A percentile compares a stretch with the other conserved stretches of the same genome.
These are phyloP conservation scores for Ilex paraguariensis DNA, from an alignment of 305 asterid species.

Conservation along the genomic window DNA sequence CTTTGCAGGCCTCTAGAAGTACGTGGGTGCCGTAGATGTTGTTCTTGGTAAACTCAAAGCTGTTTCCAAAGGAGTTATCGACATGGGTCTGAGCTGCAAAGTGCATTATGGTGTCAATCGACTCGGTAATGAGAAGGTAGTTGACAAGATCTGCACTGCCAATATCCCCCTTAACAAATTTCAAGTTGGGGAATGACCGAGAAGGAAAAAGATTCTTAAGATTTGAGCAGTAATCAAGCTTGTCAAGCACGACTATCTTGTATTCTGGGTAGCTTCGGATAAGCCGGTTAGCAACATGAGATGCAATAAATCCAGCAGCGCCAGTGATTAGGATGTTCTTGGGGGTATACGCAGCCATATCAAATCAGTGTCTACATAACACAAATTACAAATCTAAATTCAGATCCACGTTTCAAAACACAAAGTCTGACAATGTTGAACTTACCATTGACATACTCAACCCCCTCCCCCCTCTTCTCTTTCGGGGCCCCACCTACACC, in stretches of 20 bases:
- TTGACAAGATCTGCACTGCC: constrained; percentile 87
- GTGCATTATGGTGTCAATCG: constrained; percentile 88
- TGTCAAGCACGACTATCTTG: constrained; percentile 82
- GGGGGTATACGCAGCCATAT: constrained; percentile 57
- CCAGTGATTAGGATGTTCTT: constrained; percentile 88
- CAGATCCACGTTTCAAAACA: constrained; percentile 3
- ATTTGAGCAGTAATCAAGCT: constrained; percentile 85
- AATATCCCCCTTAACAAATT: constrained; percentile 84
- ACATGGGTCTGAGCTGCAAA: constrained; percentile 97
- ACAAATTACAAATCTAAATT: constrained; percentile 9
- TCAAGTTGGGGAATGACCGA: constrained; percentile 59
- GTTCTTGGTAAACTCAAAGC: constrained; percentile 86
- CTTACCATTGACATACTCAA: too few relatives aligned
- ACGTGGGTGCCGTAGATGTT: constrained; percentile 90
- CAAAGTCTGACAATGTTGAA: too few relatives aligned
- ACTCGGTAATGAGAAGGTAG: constrained; percentile 70
- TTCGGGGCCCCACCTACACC: too few relatives aligned
- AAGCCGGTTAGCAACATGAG: constrained; percentile 82
- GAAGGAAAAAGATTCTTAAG: constrained; percentile 72
- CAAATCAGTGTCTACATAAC: constrained; percentile 19
- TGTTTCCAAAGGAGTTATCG: constrained; percentile 86
- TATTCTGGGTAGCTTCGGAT: constrained; percentile 64
- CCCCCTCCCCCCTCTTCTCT: too few relatives aligned
- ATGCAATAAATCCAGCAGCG: constrained; percentile 93
- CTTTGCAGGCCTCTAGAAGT: constrained; percentile 87